Evolutionary conservation across 2,329 filamentous ascomycete species (phyloP), one percentile per base, ranked within the genome.

Genomic region (Diaporthe nobilis): DNA sequence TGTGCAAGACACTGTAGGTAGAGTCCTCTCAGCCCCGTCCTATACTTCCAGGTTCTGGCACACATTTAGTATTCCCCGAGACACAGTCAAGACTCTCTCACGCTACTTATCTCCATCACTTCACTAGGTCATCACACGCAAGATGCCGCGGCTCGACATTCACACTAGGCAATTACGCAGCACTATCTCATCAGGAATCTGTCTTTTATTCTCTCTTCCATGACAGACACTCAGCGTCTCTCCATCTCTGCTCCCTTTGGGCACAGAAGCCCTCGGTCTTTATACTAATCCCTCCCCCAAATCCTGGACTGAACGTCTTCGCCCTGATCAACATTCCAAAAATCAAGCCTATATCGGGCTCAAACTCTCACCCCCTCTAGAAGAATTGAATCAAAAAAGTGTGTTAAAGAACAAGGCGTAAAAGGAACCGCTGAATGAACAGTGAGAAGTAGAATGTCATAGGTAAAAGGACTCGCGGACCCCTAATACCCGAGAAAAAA

Each of bases 311-410:
- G 17, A 12, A 55, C 9, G 15, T 39, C 31, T 34, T 20, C 10
- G 31, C n/a, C 44, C 65, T 39, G 4, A 28, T 39, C 49, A 28
- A 31, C 34, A n/a, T 22, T 5, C 1, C 25, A 3, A 22, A 39
- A 70, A 17, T 8, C 4, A 55, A 53, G 13, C 10, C 34, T 3
- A 25, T 3, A 25, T 25, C 20, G 25, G 44, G 20, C 10, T n/a
- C 10, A 31, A 7, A 49, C 28, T 22, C 37, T 17, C 9, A 4
- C 20, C 20, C 61, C 63, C 17, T 67, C 44, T 55, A 28, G n/a
- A 55, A 70, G 34, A 70, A 70, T 39, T 20, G 47, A 55, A 42
- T 31, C n/a, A 55, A 68, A 53, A 70, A 55, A 31, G 22, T 55
- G 37, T 70, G 47, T 55, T 53, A 37, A 13, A 39, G 39, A 12